Percentiles rank a stretch among this genome's conserved stretches.
Evolutionary conservation across 2,329 filamentous ascomycete genomes (phyloP).

Genomic region (Cladosporium sp.): DNA sequence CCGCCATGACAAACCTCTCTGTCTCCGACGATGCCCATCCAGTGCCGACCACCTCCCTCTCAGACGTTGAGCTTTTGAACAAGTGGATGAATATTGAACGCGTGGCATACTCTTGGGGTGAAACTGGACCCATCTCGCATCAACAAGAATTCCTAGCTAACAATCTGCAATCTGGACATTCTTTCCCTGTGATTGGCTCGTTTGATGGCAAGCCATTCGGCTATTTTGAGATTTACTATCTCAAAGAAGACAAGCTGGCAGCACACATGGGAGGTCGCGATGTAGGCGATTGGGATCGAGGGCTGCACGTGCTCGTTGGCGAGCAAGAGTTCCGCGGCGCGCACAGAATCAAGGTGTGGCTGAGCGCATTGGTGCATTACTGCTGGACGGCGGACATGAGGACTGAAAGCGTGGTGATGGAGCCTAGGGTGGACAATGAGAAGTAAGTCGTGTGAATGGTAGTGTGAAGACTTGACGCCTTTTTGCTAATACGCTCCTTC

Average conservation of each 20-base stretch:
- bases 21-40: conserved; percentile 13
- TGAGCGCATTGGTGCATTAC: conserved; percentile 85
- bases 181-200: conserved; percentile 86
- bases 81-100: conserved; percentile 87
- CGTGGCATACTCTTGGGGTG: conserved; percentile 83
- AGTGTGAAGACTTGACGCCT: neutral
- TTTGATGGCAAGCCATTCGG: conserved; percentile 96
- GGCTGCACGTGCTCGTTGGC: conserved; percentile 83
- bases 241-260: conserved; percentile 83
- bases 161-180: conserved; percentile 68
- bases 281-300: conserved; percentile 78
- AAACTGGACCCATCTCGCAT: conserved; percentile 54
- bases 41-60: conserved; percentile 33
- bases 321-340: conserved; percentile 87
- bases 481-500: neutral
- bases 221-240: conserved; percentile 98
- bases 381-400: conserved; percentile 74
- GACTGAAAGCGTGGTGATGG: conserved; percentile 79
- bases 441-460: conserved; percentile 60
- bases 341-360: conserved; percentile 75
- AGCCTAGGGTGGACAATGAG: conserved; percentile 86
- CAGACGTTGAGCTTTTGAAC: conserved; percentile 70
- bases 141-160: conserved; percentile 68
- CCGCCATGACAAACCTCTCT: conserved; percentile 10
- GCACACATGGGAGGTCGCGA: conserved; percentile 60